These are phyloP conservation scores for Penicillium bovifimosum DNA, from an alignment of 495 filamentous ascomycete genomes.

Conservation along the genomic window DNA sequence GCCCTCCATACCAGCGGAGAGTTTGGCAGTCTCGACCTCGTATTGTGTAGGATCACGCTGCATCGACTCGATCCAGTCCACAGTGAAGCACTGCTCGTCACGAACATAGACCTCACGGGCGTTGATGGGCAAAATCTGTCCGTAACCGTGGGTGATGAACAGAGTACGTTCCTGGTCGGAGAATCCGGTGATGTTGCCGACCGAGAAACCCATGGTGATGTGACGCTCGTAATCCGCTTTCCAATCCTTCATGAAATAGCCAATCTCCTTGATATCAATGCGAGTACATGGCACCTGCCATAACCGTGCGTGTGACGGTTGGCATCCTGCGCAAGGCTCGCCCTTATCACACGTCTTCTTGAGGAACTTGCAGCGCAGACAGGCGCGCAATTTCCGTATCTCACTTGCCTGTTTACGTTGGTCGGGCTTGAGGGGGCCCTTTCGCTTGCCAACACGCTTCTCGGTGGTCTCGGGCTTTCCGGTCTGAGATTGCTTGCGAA, in stretches of 20 bases:
- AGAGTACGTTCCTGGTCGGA: slow-evolving; percentile 70
- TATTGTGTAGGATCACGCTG: slow-evolving; percentile 69
- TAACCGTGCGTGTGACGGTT: slow-evolving; percentile 83
- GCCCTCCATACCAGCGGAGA: slow-evolving; percentile 79
- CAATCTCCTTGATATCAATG: slow-evolving; percentile 95
- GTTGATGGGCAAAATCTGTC: slow-evolving; percentile 78
- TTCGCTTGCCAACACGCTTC: slow-evolving; percentile 83
- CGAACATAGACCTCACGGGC: slow-evolving; percentile 86
- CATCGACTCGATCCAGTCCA: slow-evolving; percentile 82
- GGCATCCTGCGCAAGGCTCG: slow-evolving; percentile 87
- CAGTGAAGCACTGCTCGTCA: slow-evolving; percentile 84
- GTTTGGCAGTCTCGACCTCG: slow-evolving; percentile 75
- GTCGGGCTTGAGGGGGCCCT: slow-evolving; percentile 83
- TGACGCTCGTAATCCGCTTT: slow-evolving; percentile 91
- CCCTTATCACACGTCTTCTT: slow-evolving; percentile 98
- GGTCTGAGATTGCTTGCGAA: slow-evolving; percentile 63
- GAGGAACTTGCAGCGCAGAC: slow-evolving; percentile 92
- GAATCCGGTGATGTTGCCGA: slow-evolving; percentile 91
- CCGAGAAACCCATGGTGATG: slow-evolving; percentile 74
- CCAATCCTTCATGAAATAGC: slow-evolving; percentile 98
- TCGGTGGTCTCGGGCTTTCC: slow-evolving; percentile 74
- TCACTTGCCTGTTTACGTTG: slow-evolving; percentile 91
- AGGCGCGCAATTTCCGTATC: slow-evolving; percentile 86
- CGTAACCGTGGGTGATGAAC: slow-evolving; percentile 86
- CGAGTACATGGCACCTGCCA: slow-evolving; percentile 96